These are phyloP conservation scores for Neurospora sp. DNA, from an alignment of 495 filamentous ascomycete genomes.

Conservation along the genomic window DNA sequence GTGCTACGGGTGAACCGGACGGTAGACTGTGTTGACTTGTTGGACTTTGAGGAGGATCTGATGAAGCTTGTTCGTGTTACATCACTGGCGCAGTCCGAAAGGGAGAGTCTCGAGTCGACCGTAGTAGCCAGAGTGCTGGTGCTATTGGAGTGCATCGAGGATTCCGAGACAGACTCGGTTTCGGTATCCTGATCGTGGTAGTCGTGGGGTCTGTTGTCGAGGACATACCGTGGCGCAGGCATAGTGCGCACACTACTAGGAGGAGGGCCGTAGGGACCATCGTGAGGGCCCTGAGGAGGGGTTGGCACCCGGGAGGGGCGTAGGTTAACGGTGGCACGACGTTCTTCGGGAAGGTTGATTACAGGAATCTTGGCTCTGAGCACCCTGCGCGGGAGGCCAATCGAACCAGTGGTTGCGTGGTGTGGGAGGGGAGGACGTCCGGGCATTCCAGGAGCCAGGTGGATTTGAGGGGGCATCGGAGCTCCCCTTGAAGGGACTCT, in stretches of 20 bases:
- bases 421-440: not conserved
- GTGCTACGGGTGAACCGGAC: slow-evolving; percentile 27
- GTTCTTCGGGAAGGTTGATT: slow-evolving; percentile 14
- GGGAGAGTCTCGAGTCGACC: slow-evolving; percentile 18
- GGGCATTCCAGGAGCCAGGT: not conserved
- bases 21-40: slow-evolving; percentile 17
- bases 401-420: not conserved
- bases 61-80: slow-evolving; percentile 22
- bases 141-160: slow-evolving; percentile 34
- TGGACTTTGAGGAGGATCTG: slow-evolving; percentile 17
- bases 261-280: not conserved
- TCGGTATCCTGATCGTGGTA: slow-evolving; percentile 19
- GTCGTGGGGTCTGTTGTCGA: slow-evolving; percentile 10
- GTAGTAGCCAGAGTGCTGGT: slow-evolving; percentile 35
- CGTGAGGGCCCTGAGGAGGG: not conserved
- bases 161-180: slow-evolving; percentile 34
- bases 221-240: slow-evolving; percentile 9
- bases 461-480: not conserved
- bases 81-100: slow-evolving; percentile 18
- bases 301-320: slow-evolving; percentile 17
- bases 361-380: slow-evolving; percentile 22
- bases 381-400: slow-evolving; percentile 20
- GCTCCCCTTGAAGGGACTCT: not conserved
- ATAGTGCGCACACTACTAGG: slow-evolving; percentile 7
- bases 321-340: slow-evolving; percentile 17